phyloP scores from a whole-genome alignment of 306 rosid species.

The Fagus crenata region DNA sequence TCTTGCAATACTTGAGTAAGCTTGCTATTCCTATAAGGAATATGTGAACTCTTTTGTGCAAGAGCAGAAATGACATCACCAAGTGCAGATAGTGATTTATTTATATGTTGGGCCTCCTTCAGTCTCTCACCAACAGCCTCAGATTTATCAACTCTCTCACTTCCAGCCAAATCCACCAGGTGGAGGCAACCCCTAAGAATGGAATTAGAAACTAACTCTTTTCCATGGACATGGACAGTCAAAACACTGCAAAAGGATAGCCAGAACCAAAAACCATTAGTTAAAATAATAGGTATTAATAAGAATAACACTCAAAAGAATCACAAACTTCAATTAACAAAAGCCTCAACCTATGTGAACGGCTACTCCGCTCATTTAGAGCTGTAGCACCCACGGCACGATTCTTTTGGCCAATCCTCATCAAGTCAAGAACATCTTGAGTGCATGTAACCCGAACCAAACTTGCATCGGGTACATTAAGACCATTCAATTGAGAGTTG shows the following conservation, averaged over 20 bases:
- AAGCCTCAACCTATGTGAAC: slow-evolving; percentile 75
- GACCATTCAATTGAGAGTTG: slow-evolving; percentile 91
- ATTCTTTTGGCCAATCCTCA: slow-evolving; percentile 87
- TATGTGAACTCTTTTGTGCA: slow-evolving; percentile 88
- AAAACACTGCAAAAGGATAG: slow-evolving; percentile 62
- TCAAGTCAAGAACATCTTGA: slow-evolving; percentile 81
- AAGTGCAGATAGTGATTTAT: slow-evolving; percentile 92
- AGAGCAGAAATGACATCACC: slow-evolving; percentile 96
- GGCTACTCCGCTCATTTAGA: slow-evolving; percentile 91
- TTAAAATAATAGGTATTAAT: not conserved
- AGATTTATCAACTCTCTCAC: slow-evolving; percentile 94
- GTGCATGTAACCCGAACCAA: slow-evolving; percentile 84
- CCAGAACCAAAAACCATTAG: slow-evolving; percentile 16
- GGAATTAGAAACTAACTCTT: slow-evolving; percentile 66
- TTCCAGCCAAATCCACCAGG: slow-evolving; percentile 97
- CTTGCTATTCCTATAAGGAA: slow-evolving; percentile 96
- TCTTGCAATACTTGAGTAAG: slow-evolving; percentile 97
- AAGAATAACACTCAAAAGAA: slow-evolving; percentile 8
- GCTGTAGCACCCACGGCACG: slow-evolving; percentile 97
- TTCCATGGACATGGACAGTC: slow-evolving; percentile 88
- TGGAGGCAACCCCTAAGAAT: slow-evolving; percentile 87
- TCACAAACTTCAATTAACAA: slow-evolving; percentile 12
- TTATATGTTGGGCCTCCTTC: slow-evolving; percentile 95
- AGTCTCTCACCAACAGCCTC: slow-evolving; percentile 97
- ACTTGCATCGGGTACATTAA: slow-evolving; percentile 94